Conservation (phyloP, 768 basidiomycete genomes). For the Boletus rubropictus region DNA sequence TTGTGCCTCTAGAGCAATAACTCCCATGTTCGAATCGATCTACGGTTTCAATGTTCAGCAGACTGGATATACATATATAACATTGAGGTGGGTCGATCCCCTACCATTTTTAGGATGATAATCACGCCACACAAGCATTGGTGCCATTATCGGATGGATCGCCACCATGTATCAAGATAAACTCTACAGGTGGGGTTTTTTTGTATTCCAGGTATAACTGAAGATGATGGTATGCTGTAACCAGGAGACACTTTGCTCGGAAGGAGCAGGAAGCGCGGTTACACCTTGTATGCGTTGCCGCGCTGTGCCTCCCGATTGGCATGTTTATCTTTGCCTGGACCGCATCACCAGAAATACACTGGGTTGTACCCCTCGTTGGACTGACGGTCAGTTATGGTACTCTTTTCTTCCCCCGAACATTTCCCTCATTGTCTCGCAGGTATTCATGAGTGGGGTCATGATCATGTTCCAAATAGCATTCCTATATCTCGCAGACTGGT, state of each 20-base stretch:
- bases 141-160: conserved; percentile 40
- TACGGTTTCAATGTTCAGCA: conserved; percentile 59
- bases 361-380: conserved; percentile 41
- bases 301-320: conserved; percentile 45
- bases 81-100: conserved; percentile 40
- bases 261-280: conserved; percentile 53
- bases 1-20: conserved; percentile 39
- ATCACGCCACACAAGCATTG: conserved; percentile 38
- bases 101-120: not conserved
- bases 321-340: conserved; percentile 74
- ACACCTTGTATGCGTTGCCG: conserved; percentile 49
- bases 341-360: conserved; percentile 47
- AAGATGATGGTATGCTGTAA: conserved; percentile 14
- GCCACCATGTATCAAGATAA: conserved; percentile 43
- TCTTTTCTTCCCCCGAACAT: not conserved
- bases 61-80: conserved; percentile 11
- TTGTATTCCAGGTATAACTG: not conserved
- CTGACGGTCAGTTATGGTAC: conserved; percentile 15
- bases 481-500: conserved; percentile 50
- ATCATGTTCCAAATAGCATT: conserved; percentile 40
- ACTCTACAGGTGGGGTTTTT: conserved; percentile 38
- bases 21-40: conserved; percentile 48
- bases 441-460: conserved; percentile 30
- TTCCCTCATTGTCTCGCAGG: conserved; percentile 21
- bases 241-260: conserved; percentile 15